Conservation (phyloP, 768 basidiomycete genomes). For the Tricholoma saponaceum region DNA sequence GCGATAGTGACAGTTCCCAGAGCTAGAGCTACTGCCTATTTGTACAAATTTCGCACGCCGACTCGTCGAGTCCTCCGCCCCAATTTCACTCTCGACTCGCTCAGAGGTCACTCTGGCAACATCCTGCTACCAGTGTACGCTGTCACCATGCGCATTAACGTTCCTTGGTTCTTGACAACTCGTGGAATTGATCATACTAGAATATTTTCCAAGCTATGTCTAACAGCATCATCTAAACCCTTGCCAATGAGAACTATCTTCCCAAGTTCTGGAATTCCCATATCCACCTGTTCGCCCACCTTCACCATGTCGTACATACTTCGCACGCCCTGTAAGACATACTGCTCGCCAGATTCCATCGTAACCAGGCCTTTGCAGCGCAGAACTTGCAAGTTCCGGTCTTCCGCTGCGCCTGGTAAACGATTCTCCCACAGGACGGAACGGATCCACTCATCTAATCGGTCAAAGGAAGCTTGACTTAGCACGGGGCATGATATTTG, state of each 20-base stretch:
- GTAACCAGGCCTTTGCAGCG: slow-evolving; percentile 86
- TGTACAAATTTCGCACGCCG: too few relatives aligned
- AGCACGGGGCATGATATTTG: slow-evolving; percentile 67
- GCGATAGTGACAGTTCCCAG: too few relatives aligned
- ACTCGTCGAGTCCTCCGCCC: too few relatives aligned
- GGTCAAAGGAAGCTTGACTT: slow-evolving; percentile 37
- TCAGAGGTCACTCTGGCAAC: too few relatives aligned
- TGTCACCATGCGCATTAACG: too few relatives aligned
- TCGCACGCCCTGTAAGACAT: slow-evolving; percentile 89
- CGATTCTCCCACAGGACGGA: slow-evolving; percentile 75
- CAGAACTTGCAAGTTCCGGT: slow-evolving; percentile 54
- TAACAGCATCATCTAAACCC: slow-evolving; percentile 56
- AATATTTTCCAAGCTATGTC: slow-evolving; percentile 44
- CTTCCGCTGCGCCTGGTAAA: slow-evolving; percentile 31
- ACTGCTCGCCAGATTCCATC: slow-evolving; percentile 47
- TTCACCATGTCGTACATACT: slow-evolving; percentile 79
- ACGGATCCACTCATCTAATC: slow-evolving; percentile 79
- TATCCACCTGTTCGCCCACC: slow-evolving; percentile 33
- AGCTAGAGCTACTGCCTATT: too few relatives aligned
- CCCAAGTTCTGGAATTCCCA: slow-evolving; percentile 58
- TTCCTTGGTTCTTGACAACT: too few relatives aligned
- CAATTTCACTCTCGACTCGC: too few relatives aligned
- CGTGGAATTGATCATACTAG: slow-evolving; percentile 6
- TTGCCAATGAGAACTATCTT: slow-evolving; percentile 90
- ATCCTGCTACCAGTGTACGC: too few relatives aligned